phyloP scores from a whole-genome alignment of 1,284 basidiomycete species.

The Trichosporon ovoides region DNA sequence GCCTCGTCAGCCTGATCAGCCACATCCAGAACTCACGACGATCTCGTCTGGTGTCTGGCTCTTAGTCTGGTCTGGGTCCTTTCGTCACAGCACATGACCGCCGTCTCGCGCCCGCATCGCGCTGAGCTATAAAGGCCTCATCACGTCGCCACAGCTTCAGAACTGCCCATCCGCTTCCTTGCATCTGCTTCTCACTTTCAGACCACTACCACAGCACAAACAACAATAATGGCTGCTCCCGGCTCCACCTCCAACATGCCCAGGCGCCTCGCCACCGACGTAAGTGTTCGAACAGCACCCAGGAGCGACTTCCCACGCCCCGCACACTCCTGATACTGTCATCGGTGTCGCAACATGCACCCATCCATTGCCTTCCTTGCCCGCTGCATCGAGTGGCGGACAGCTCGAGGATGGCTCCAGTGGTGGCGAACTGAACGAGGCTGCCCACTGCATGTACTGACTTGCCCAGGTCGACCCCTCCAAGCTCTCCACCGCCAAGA shows the following conservation, averaged over 20 bases:
- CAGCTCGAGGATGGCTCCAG: too few species aligned
- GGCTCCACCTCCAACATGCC: slow-evolving; percentile 8
- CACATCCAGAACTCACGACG: slow-evolving; percentile 5
- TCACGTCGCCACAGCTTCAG: background rate
- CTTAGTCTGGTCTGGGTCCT: too few species aligned
- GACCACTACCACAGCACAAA: background rate
- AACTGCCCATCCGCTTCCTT: too few species aligned
- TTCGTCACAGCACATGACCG: slow-evolving; percentile 4
- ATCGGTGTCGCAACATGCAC: too few species aligned
- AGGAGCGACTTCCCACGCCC: background rate
- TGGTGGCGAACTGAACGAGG: background rate
- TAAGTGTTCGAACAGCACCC: background rate
- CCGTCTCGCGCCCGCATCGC: background rate
- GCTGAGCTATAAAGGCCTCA: slow-evolving; percentile 4
- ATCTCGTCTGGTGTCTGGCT: background rate
- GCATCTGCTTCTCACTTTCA: background rate
- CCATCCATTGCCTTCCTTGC: too few species aligned
- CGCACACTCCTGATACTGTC: too few species aligned
- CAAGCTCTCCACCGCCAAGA: slow-evolving; percentile 34
- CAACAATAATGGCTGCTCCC: background rate
- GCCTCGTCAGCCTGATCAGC: background rate
- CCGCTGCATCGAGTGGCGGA: too few species aligned
- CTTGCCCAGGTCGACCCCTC: slow-evolving; percentile 33
- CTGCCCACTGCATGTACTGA: background rate
- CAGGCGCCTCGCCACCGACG: slow-evolving; percentile 11